A percentile compares a stretch with the other conserved stretches of the same genome.
phyloP scores from a whole-genome alignment of 2,329 filamentous ascomycete species.

The Pseudogymnoascus sp. region DNA sequence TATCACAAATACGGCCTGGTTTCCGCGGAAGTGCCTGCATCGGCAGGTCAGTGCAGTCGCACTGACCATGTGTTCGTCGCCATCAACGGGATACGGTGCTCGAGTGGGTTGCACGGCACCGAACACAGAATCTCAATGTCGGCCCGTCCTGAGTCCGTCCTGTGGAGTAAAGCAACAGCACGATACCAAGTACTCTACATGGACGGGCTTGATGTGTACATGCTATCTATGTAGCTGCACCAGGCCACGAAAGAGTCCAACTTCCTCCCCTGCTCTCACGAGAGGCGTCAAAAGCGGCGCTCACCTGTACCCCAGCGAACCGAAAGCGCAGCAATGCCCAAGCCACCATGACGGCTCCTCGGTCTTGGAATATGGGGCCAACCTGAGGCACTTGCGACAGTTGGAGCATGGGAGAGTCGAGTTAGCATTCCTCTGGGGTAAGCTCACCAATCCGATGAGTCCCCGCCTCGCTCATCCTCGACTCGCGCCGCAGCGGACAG shows the following conservation, averaged over 20 bases:
- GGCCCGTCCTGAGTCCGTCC: constrained; percentile 2
- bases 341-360: not conserved
- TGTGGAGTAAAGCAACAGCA: not conserved
- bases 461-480: not conserved
- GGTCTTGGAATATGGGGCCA: not conserved
- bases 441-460: not conserved
- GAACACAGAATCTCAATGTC: not conserved
- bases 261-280: not conserved
- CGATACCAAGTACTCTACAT: not conserved
- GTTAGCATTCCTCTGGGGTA: not conserved
- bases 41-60: not conserved
- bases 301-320: not conserved
- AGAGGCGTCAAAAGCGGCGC: not conserved
- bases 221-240: not conserved
- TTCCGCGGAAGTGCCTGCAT: not conserved
- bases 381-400: not conserved
- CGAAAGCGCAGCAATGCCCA: not conserved
- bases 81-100: not conserved
- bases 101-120: not conserved
- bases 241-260: not conserved
- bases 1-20: not conserved
- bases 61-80: constrained; percentile 7
- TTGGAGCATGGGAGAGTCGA: not conserved
- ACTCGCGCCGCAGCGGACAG: constrained; percentile 3
- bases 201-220: not conserved